These are phyloP conservation scores for Linnemannia zychae DNA, from an alignment of 192 early-diverging fungal genomes.

Conservation along the genomic window DNA sequence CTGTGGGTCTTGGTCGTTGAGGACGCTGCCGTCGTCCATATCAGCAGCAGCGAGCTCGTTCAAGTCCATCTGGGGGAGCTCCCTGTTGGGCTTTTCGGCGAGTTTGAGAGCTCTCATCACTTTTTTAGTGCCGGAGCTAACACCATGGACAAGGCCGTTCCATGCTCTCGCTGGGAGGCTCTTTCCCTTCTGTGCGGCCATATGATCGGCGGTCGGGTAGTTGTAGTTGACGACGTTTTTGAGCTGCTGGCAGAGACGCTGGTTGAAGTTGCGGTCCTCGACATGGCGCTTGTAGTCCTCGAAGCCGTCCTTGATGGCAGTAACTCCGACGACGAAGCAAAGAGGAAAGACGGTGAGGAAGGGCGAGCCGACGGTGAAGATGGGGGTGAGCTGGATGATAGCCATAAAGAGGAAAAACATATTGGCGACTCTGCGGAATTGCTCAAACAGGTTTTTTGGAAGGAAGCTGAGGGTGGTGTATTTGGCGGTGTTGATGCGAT, in stretches of 20 bases:
- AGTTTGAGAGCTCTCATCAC: constrained; percentile 12
- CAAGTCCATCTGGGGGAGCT: constrained; percentile 21
- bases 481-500: constrained; percentile 91
- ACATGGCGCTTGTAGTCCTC: constrained; percentile 92
- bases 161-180: constrained; percentile 13
- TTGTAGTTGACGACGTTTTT: constrained; percentile 63
- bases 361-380: constrained; percentile 85
- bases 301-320: constrained; percentile 88
- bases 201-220: constrained; percentile 25
- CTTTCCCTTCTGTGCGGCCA: constrained; percentile 24
- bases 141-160: constrained; percentile 11
- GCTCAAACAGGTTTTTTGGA: constrained; percentile 93
- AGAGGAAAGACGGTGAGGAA: constrained; percentile 87
- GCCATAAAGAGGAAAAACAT: constrained; percentile 91
- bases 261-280: constrained; percentile 88
- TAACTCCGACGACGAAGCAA: constrained; percentile 83
- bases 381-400: constrained; percentile 85
- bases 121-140: constrained; percentile 12
- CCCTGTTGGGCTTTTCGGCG: constrained; percentile 11
- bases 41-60: constrained; percentile 6
- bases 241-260: constrained; percentile 64
- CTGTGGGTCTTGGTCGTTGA: neutral
- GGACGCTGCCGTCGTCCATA: neutral
- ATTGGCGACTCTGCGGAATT: constrained; percentile 87
- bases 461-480: constrained; percentile 90